Base-by-base conservation (phyloP, 2,329 filamentous ascomycete genomes). In the Colletotrichum horii region DNA sequence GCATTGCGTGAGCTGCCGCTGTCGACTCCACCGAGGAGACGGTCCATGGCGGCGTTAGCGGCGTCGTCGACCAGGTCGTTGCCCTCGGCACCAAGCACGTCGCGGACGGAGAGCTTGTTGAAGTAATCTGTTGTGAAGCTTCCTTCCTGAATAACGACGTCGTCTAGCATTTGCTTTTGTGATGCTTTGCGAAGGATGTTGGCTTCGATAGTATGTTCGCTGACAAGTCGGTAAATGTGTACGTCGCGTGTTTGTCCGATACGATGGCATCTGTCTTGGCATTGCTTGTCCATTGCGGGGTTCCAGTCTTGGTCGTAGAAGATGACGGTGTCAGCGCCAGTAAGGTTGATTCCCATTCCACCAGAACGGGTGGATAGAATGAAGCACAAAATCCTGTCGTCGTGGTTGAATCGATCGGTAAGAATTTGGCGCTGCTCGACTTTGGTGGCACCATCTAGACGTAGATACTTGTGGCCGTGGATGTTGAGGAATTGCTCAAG, bases 221-320 rank as follows among this genome's bases (percentile, higher is more conserved):
- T 97, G 11, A 98, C 93, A 24, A 98, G 93, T 3, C 96, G 95
- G 86, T 98, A 99, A 75, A 99, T 98, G 83, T 98, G 96, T 36
- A 99, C 97, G 83, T 99, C 97, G 34, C 97, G 93, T 1, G 97
- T 98, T 84, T 99, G 97, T 3, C 97, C 97, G 79, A 99, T 99
- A 78, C 97, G 95, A 86, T 99, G 97, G 80, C 95, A 97, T 80
- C 97, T 92, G 83, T 99, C 97, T 85, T 99, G 97, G 81, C 97
- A 99, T 84, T 99, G 97, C 84, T 98, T 98, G 87, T 99, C 97
- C 97, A 99, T 99, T 67, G 97, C 97, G 0, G 97, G 97, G 81
- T 99, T 99, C 97, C 97, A 99, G 83, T 99, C 97, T 75, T 98
- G 93, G 81, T 99, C 97, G 85, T 98, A 99, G 84, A 99, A 99